Conservation (phyloP, 768 basidiomycete genomes). For the Auriscalpium orientale region DNA sequence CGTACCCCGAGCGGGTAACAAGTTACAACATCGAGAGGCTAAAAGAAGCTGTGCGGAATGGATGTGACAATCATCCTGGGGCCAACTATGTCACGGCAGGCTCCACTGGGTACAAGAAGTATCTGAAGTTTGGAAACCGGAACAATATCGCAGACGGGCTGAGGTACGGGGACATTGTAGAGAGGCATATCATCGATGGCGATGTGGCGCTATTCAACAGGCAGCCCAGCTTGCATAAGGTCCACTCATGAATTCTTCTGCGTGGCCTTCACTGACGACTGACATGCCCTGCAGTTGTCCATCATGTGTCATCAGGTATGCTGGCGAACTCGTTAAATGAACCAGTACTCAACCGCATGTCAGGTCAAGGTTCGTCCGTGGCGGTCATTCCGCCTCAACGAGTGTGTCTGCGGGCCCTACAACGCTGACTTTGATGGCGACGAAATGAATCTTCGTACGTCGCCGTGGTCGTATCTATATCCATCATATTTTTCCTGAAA, state of each 20-base stretch:
- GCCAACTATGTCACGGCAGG: constrained; percentile 89
- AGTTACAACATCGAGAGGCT: constrained; percentile 78
- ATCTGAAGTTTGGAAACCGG: constrained; percentile 80
- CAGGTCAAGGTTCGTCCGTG: constrained; percentile 90
- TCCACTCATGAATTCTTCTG: constrained; percentile 22
- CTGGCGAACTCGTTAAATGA: background rate
- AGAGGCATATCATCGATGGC: constrained; percentile 90
- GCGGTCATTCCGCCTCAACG: constrained; percentile 95
- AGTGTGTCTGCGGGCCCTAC: constrained; percentile 98
- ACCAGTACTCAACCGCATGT: background rate
- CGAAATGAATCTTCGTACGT: constrained; percentile 97
- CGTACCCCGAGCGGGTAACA: constrained; percentile 95
- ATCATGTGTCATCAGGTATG: constrained; percentile 95
- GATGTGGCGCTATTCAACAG: constrained; percentile 98
- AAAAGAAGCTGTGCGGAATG: constrained; percentile 75
- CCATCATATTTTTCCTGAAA: constrained; percentile 2
- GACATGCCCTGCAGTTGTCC: constrained; percentile 53
- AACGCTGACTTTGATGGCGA: constrained; percentile 99
- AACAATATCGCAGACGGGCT: constrained; percentile 74
- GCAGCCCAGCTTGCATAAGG: constrained; percentile 96
- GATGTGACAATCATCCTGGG: constrained; percentile 86
- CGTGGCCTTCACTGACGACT: background rate
- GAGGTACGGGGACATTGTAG: constrained; percentile 85
- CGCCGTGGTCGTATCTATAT: background rate
- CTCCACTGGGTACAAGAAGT: constrained; percentile 77